phyloP scores from a whole-genome alignment of 139 green algal genomes.

The Edaphochlamys debaryana region DNA sequence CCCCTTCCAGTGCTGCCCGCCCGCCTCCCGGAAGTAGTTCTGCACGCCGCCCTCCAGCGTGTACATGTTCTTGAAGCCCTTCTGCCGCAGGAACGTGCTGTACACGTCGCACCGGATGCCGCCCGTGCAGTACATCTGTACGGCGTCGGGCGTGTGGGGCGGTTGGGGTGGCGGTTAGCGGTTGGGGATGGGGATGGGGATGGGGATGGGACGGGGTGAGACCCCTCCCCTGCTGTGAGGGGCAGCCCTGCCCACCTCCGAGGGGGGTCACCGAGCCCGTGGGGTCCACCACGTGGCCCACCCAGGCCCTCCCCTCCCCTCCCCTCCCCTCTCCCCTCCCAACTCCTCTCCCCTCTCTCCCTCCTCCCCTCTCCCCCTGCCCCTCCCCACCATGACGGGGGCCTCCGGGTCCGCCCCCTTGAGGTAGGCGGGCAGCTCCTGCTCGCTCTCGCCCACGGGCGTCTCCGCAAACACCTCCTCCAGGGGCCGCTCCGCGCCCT shows the following conservation, averaged over 20 bases:
- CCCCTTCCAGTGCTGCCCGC: conserved; percentile 86
- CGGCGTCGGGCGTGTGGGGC: too few species aligned
- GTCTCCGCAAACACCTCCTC: conserved; percentile 94
- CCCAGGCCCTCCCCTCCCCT: too few species aligned
- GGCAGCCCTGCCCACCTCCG: too few species aligned
- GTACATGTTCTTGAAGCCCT: conserved; percentile 94
- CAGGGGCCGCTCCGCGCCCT: conserved; percentile 72
- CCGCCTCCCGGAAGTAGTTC: conserved; percentile 78
- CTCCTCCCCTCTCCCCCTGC: too few species aligned
- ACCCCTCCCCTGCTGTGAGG: too few species aligned
- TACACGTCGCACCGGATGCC: conserved; percentile 99
- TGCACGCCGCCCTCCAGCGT: conserved; percentile 93
- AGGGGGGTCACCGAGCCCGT: too few species aligned
- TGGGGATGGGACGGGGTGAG: too few species aligned
- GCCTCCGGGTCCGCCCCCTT: conserved; percentile 65
- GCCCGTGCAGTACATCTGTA: conserved; percentile 99
- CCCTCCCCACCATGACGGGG: conserved; percentile 77
- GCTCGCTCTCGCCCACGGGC: conserved; percentile 60
- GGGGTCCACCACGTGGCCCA: too few species aligned
- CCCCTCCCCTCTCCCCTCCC: too few species aligned
- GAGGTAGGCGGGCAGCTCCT: conserved; percentile 71
- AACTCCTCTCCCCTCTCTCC: too few species aligned
- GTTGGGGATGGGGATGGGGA: too few species aligned
- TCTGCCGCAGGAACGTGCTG: conserved; percentile 85
- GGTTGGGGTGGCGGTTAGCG: too few species aligned